phyloP scores from a whole-genome alignment of 352 stramenopile genomes.

The Phytophthora citricola region DNA sequence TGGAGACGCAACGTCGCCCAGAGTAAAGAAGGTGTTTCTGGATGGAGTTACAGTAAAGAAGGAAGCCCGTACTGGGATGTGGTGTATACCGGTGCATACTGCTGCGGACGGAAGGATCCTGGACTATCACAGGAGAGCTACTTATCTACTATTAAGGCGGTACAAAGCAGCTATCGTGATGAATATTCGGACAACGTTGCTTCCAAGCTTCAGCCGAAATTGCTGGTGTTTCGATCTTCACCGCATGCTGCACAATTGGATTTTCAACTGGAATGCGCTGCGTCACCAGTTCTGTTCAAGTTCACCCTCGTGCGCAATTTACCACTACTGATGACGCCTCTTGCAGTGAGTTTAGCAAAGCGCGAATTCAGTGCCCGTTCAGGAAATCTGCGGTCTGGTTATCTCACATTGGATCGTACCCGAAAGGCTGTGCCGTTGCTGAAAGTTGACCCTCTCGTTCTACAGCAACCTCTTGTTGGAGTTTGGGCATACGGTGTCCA shows the following conservation, averaged over 20 bases:
- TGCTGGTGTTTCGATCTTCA: constrained; percentile 48
- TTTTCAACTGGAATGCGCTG: constrained; percentile 51
- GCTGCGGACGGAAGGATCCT: constrained; percentile 11
- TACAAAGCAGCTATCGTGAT: constrained; percentile 43
- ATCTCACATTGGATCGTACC: constrained; percentile 76
- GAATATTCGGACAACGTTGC: constrained; percentile 44
- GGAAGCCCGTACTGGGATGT: constrained; percentile 24
- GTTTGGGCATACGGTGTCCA: constrained; percentile 77
- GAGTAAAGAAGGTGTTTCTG: constrained; percentile 33
- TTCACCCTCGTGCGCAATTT: constrained; percentile 73
- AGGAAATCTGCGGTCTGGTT: constrained; percentile 50
- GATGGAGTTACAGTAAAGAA: constrained; percentile 39
- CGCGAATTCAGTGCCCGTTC: constrained; percentile 55
- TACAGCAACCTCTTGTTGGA: constrained; percentile 72
- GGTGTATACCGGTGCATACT: constrained; percentile 47
- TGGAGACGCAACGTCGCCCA: constrained; percentile 28
- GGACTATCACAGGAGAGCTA: constrained; percentile 42
- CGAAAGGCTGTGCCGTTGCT: constrained; percentile 79
- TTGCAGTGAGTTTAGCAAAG: constrained; percentile 63
- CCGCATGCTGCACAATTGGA: constrained; percentile 50
- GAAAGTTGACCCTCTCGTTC: constrained; percentile 73
- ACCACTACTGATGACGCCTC: constrained; percentile 78
- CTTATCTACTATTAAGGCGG: constrained; percentile 29
- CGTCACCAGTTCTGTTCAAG: constrained; percentile 49
- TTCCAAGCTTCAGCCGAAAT: constrained; percentile 45